A percentile compares a stretch with the other conserved stretches of the same genome.
Evolutionary conservation across 2,329 filamentous ascomycete species (phyloP).

Genomic region (Arthrobotrys pseudoclavata): DNA sequence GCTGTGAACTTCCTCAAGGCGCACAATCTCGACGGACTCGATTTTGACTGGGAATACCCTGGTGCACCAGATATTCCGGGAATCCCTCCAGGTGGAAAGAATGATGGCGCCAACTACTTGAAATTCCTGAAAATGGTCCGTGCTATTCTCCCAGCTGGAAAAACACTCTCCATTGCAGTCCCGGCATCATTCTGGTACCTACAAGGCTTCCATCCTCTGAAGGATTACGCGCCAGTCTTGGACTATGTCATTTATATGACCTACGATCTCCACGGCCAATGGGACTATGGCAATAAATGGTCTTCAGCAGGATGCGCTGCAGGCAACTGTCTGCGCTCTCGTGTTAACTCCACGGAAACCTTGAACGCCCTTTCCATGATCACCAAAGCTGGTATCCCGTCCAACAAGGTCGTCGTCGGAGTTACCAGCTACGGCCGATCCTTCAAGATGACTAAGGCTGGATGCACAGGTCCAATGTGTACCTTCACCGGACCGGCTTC

Average conservation of each 20-base stretch:
- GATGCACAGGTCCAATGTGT: constrained; percentile 64
- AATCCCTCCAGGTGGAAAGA: constrained; percentile 61
- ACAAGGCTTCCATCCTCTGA: constrained; percentile 65
- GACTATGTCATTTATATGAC: constrained; percentile 65
- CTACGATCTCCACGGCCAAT: constrained; percentile 38
- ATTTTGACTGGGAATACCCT: constrained; percentile 69
- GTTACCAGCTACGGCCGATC: constrained; percentile 65
- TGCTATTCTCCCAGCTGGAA: constrained; percentile 55
- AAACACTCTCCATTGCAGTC: constrained; percentile 66
- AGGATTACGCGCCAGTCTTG: constrained; percentile 63
- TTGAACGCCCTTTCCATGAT: constrained; percentile 59
- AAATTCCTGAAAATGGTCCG: constrained; percentile 62
- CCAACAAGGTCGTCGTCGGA: constrained; percentile 65
- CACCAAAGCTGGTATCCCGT: constrained; percentile 62
- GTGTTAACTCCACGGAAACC: constrained; percentile 62
- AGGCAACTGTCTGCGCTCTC: constrained; percentile 58
- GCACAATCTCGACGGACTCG: constrained; percentile 68
- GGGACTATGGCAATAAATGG: constrained; percentile 45
- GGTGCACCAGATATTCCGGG: constrained; percentile 63
- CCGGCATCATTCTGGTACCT: constrained; percentile 68
- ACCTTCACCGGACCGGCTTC: constrained; percentile 63
- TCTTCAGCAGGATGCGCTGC: constrained; percentile 23
- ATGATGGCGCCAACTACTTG: constrained; percentile 64
- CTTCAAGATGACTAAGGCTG: constrained; percentile 65
- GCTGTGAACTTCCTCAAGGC: constrained; percentile 66